Evolutionary conservation across 2,329 filamentous ascomycete genomes (phyloP), one percentile per base, ranked within the genome.

Genomic region (Pyrenochaeta sp.): DNA sequence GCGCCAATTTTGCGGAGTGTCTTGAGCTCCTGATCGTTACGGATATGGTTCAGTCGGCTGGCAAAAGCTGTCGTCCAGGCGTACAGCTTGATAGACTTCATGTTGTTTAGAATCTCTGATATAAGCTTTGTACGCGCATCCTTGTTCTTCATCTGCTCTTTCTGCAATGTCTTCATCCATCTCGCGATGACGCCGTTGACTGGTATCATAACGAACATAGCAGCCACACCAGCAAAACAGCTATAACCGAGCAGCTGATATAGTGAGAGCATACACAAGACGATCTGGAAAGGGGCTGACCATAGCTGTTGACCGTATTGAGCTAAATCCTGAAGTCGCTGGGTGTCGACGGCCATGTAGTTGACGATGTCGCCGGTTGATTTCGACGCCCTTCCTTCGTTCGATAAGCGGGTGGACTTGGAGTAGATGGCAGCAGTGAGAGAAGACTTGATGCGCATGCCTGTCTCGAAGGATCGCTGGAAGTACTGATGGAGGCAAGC

Each of bases 141-240:
- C 81, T 99, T 99, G 82, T 98, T 98, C 83, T 96, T 96, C 95
- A 99, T 99, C 81, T 99, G 95, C 64, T 89, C 84, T 79, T 98
- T 96, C 76, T 99, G 96, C 69, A 99, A 81, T 43, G 86, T 92
- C 81, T 97, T 97, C 91, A 97, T 97, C 68, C 96, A 85, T 57
- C 90, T 87, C 25, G 95, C 94, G 73, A 98, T 95, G 61, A 95
- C 83, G 48, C 93, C 94, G 75, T 99, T 98, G 67, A 98, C 83
- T 0, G 95, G 95, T 77, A 99, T 94, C 94, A 98, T 98, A 68
- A 97, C 79, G 60, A 99, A 85, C 96, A 99, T 99, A 56, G 93
- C 92, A 52, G 85, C 94, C 50, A 99, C 90, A 71, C 95, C 95
- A 34, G 95, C 93, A 77, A 99, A 88, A 92, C 98, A 98, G 66